Conservation (phyloP, 108 stramenopile genomes). For the Pseudonitzschia multiseries region DNA sequence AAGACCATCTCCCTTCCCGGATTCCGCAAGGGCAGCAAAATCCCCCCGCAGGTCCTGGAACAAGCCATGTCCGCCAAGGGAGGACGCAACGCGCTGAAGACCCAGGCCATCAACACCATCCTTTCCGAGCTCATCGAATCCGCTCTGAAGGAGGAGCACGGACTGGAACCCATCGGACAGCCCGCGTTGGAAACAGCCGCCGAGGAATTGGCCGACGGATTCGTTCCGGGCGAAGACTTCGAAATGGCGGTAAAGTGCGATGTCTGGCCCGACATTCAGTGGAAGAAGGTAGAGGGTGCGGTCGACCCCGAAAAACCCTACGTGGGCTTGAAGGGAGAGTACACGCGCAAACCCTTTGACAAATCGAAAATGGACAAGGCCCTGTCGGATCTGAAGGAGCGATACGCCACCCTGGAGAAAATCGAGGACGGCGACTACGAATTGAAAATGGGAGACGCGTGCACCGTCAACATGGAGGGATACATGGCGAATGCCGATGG, state of each 20-base stretch:
- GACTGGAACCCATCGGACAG: slow-evolving; percentile 85
- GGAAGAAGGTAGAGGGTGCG: slow-evolving; percentile 54
- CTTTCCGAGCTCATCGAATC: slow-evolving; percentile 60
- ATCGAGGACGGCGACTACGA: slow-evolving; percentile 45
- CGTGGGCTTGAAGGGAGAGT: slow-evolving; percentile 68
- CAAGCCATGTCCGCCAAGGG: slow-evolving; percentile 68
- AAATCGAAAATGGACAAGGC: slow-evolving; percentile 72
- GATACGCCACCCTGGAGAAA: slow-evolving; percentile 70
- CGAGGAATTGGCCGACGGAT: slow-evolving; percentile 55
- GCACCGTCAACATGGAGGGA: slow-evolving; percentile 84
- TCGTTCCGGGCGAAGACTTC: slow-evolving; percentile 59
- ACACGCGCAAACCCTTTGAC: slow-evolving; percentile 83
- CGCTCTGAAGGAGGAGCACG: slow-evolving; percentile 73
- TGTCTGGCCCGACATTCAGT: slow-evolving; percentile 87
- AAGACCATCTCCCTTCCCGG: slow-evolving; percentile 77
- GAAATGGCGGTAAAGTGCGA: slow-evolving; percentile 73
- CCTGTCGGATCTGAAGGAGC: slow-evolving; percentile 73
- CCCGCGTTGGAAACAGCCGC: slow-evolving; percentile 53
- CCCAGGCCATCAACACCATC: slow-evolving; percentile 71
- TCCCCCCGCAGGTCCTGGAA: slow-evolving; percentile 80
- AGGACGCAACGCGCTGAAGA: slow-evolving; percentile 58
- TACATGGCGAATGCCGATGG: slow-evolving; percentile 69
- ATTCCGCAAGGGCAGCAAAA: slow-evolving; percentile 86
- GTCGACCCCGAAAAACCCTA: slow-evolving; percentile 69
- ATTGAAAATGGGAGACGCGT: slow-evolving; percentile 79